Evolutionary conservation across 352 stramenopile species (phyloP), one percentile per base, ranked within the genome.

Genomic region (Thalassiosira mediterranea): DNA sequence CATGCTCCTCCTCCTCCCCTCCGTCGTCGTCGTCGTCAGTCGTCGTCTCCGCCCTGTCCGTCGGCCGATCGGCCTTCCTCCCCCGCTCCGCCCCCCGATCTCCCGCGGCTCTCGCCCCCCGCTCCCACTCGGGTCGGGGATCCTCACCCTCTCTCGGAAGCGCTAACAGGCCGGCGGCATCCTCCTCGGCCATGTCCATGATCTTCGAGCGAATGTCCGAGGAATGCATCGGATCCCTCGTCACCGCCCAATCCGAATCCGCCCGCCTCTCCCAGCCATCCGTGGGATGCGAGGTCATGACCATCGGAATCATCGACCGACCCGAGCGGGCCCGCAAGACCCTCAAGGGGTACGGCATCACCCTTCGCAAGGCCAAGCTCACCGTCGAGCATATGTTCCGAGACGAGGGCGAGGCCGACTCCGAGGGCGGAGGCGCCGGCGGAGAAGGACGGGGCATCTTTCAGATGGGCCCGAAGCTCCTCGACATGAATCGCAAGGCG

Each of bases 151-250:
- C 56, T 23, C 29, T 13, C 26, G 28, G 31, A 10, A 28, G 52
- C 5, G 26, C 52, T 28, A 47, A n/a, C n/a, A n/a, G n/a, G n/a
- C n/a, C 52, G 15, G 37, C 52, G 23, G 25, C 31, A 26, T 64
- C 46, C 17, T 40, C 57, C 37, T 74, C 65, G 11, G 40, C 17
- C 8, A 48, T 88, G 4, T 82, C 62, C 31, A 88, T 88, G 81
- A 83, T 92, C n/a, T 92, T 92, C 68, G 84, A 91, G 70, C 87
- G 87, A 40, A 90, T 92, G 84, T 90, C 87, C 23, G 84, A 91
- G 83, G 79, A 91, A 56, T 90, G 79, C 57, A 91, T 92, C 46
- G 67, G 56, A 26, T 84, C 73, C 23, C 76, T 91, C 13, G 76
- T 88, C 17, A 82, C 75, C n/a, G 75, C 79, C 37, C 84, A 91